Base-by-base conservation (phyloP, 129 eudicot species). In the Helianthus tuberosus region DNA sequence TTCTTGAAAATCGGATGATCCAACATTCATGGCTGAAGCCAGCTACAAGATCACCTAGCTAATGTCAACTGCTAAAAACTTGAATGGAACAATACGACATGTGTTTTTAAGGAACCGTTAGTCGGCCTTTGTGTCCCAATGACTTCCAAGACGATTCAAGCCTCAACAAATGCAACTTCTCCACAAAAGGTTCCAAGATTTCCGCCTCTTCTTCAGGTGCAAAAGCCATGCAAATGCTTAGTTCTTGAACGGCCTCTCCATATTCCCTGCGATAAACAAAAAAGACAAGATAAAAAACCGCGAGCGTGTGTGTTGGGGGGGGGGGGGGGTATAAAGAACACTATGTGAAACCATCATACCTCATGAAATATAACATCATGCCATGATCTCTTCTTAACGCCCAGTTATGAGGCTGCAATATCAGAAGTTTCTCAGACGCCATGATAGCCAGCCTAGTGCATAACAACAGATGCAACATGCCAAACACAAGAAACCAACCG, bases 191-290 rank as follows among this genome's bases (percentile, higher is more conserved):
- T 84, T 93, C 98, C 64, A 93, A 75, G 60, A 93, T 85, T 69
- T 85, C 86, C 0, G 96, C 92, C 75, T 93, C 96, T 76, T 93
- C 98, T 83, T 89, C 98, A 13, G 98, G 98, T 73, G 98, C 92
- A 79, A 93, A 93, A 7, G 96, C 98, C 98, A 93, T 93, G 80
- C 98, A 93, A 71, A 93, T 93, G 86, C 98, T 93, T 65, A 90
- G 96, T 81, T 93, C 98, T 78, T 88, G 95, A 54, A 93, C 96
- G 1, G 98, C 92, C 81, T 78, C 89, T 47, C 80, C 92, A 32
- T 89, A 93, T 16, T 93, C 88, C 88, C 98, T 93, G 81, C 39
- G 64, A 73, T 61, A 57, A 54, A 50, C 43, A 32, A 32, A 61
- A 61, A 25, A 20, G 35, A 46, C 11, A 10, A 4, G 23, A 71